Evolutionary conservation across 805 yeast genomes (phyloP), one percentile per base, ranked within the genome.

Genomic region (Ascoidea asiatica): DNA sequence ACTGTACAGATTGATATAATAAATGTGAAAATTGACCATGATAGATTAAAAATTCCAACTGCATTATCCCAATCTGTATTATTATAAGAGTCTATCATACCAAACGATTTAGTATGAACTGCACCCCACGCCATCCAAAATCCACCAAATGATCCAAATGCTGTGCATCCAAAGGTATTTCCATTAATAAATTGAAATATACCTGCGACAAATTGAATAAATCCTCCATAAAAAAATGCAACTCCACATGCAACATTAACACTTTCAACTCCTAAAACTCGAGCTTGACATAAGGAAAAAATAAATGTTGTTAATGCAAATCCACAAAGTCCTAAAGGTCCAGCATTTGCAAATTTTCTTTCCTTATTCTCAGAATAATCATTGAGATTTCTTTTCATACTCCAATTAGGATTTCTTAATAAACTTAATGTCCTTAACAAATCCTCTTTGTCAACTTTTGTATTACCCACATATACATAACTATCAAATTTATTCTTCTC

Each of bases 81-180:
- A 4, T 62, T 69, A 50, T 78, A 74, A 5, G 72, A 72, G 1
- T 72, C 62, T 2, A 59, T 61, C 22, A 77, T 72, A 21, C 77
- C 78, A 56, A 78, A 79, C 55, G 73, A 71, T 41, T 77, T 79
- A 42, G 73, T 68, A 47, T 62, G 60, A 35, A 81, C 72, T 29
- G 82, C 82, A 48, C 80, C 88, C 67, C 76, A 81, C 21, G 79
- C 66, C 66, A 79, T 73, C 90, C 90, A 81, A 59, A 81, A 81
- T 3, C 86, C 89, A 47, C 85, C 90, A 52, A 63, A 66, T 4
- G 69, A 58, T 37, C 66, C 62, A 47, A 66, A 56, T 19, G 65
- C 64, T 21, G 81, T 71, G 52, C 80, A 84, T 62, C 86, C 87
- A 63, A 79, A 81, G 19, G 87, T 80, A 61, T 80, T 81, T 53